Evolutionary conservation across 2,329 filamentous ascomycete genomes (phyloP).

Genomic region (Exophiala viscosa): DNA sequence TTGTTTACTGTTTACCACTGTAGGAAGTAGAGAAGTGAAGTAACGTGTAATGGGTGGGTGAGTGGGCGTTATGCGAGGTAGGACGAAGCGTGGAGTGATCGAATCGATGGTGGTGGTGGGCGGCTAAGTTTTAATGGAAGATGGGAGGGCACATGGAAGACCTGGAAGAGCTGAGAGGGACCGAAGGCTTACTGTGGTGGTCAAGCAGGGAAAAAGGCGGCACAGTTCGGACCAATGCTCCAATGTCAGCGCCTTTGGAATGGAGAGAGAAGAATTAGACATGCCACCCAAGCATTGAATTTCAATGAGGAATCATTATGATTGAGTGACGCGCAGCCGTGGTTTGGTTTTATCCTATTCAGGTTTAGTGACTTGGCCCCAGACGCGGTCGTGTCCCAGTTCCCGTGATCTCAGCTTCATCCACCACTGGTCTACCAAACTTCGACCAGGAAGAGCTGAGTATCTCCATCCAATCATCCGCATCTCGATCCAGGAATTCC

Average conservation of each 20-base stretch:
- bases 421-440: too few relatives aligned
- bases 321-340: background rate
- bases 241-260: too few relatives aligned
- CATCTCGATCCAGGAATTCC: conserved; percentile 1
- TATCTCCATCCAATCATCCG: background rate
- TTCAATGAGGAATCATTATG: background rate
- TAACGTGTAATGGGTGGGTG: background rate
- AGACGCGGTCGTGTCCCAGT: conserved; percentile 1
- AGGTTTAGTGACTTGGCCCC: background rate
- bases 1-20: conserved; percentile 1
- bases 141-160: too few relatives aligned
- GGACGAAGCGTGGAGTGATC: background rate
- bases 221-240: too few relatives aligned
- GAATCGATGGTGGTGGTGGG: background rate
- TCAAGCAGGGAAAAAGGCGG: too few relatives aligned
- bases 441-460: too few relatives aligned
- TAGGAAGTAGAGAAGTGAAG: background rate
- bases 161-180: too few relatives aligned
- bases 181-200: too few relatives aligned
- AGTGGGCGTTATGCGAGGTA: background rate
- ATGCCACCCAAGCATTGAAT: background rate
- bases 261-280: background rate
- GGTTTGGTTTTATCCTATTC: background rate
- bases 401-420: too few relatives aligned
- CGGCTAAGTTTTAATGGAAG: background rate